These are phyloP conservation scores for Serendipita sp. DNA, from an alignment of 1,284 basidiomycete genomes.

Conservation along the genomic window DNA sequence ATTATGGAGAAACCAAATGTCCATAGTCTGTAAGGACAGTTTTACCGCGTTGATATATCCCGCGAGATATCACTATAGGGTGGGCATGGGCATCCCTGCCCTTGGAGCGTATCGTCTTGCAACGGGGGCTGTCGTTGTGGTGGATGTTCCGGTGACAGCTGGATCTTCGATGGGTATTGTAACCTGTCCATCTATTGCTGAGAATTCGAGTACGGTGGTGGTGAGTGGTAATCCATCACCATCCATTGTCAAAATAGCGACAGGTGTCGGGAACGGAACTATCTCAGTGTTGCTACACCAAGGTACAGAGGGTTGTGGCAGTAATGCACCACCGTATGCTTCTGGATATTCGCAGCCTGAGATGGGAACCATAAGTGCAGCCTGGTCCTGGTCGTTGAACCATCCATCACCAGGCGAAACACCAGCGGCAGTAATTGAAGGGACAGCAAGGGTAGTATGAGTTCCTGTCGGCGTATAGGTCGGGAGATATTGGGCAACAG, in stretches of 20 bases:
- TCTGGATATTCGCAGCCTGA: conserved; percentile 51
- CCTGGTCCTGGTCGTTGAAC: conserved; percentile 46
- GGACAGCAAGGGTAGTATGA: conserved; percentile 16
- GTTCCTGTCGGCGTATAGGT: conserved; percentile 32
- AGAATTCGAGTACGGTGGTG: neutral
- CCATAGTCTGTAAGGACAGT: too few relatives aligned
- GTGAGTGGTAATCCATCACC: neutral
- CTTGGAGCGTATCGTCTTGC: neutral
- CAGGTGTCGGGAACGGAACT: neutral
- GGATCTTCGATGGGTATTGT: neutral
- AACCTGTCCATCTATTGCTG: neutral
- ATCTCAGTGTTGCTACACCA: conserved; percentile 4
- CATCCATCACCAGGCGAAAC: conserved; percentile 51
- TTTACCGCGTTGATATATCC: too few relatives aligned
- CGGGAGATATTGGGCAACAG: conserved; percentile 28
- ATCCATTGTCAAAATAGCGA: neutral
- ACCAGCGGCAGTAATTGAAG: conserved; percentile 22
- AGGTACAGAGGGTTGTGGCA: neutral
- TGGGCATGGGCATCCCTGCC: neutral
- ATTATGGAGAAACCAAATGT: too few relatives aligned
- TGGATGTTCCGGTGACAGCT: neutral
- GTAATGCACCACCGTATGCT: conserved; percentile 23
- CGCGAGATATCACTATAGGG: neutral
- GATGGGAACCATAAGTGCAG: conserved; percentile 39
- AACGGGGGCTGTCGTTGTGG: neutral